Evolutionary conservation across 2,329 filamentous ascomycete genomes (phyloP).

Genomic region (Xylariaceae sp.): DNA sequence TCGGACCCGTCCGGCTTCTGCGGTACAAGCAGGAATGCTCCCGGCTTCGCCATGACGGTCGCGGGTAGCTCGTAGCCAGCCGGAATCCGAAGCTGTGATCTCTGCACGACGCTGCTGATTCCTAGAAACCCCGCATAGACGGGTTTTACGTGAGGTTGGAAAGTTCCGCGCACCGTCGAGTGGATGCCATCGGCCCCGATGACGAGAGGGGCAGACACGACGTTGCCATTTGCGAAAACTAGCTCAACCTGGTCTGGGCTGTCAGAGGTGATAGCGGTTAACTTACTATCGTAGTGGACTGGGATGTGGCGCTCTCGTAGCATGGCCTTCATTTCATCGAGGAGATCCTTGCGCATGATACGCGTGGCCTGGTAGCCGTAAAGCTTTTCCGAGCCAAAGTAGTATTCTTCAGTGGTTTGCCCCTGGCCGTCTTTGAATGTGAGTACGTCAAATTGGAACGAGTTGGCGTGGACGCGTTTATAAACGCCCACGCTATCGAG

Average conservation of each 20-base stretch:
- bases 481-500: slow-evolving; percentile 59
- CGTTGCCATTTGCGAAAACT: slow-evolving; percentile 55
- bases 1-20: slow-evolving; percentile 57
- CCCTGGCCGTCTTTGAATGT: slow-evolving; percentile 50
- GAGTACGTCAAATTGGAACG: slow-evolving; percentile 59
- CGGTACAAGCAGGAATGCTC: slow-evolving; percentile 58
- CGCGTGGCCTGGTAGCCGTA: slow-evolving; percentile 62
- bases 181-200: slow-evolving; percentile 68
- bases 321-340: slow-evolving; percentile 54
- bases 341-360: slow-evolving; percentile 59
- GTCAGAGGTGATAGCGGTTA: slow-evolving; percentile 45
- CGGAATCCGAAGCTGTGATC: slow-evolving; percentile 45
- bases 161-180: slow-evolving; percentile 58
- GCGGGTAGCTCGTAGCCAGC: slow-evolving; percentile 50
- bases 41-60: slow-evolving; percentile 50
- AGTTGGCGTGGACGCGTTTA: slow-evolving; percentile 49
- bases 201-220: slow-evolving; percentile 50
- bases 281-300: slow-evolving; percentile 56
- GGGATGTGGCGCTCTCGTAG: slow-evolving; percentile 49
- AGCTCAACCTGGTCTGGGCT: slow-evolving; percentile 50
- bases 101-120: slow-evolving; percentile 50
- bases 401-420: slow-evolving; percentile 48
- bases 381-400: slow-evolving; percentile 55
- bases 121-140: slow-evolving; percentile 52
- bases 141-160: slow-evolving; percentile 56